A percentile compares a stretch with the other conserved stretches of the same genome.
These are phyloP conservation scores for Stephanodiscus triporus DNA, from an alignment of 108 stramenopile species.

Conservation along the genomic window DNA sequence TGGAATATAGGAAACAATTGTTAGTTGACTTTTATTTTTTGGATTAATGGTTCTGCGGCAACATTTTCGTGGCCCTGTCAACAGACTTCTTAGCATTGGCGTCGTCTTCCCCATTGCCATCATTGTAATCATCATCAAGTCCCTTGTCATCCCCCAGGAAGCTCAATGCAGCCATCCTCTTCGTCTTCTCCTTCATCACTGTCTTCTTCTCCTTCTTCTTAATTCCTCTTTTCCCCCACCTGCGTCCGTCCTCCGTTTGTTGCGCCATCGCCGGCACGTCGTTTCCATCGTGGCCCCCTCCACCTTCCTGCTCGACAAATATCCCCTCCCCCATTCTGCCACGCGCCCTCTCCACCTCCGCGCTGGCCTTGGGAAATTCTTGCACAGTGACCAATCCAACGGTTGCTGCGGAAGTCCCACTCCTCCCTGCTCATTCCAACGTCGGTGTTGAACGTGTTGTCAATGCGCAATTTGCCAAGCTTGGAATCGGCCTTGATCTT, in stretches of 20 bases:
- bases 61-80: conserved; percentile 12
- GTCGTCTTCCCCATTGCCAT: too few relatives aligned
- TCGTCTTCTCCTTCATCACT: conserved; percentile 68
- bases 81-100: neutral
- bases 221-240: conserved; percentile 30
- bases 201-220: conserved; percentile 59
- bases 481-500: conserved; percentile 57
- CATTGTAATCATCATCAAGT: conserved; percentile 18
- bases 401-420: conserved; percentile 61
- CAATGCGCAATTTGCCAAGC: conserved; percentile 45
- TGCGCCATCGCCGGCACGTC: neutral
- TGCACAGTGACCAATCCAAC: conserved; percentile 88
- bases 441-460: conserved; percentile 53
- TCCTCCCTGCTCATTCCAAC: conserved; percentile 54
- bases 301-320: conserved; percentile 5
- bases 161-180: conserved; percentile 66
- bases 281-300: neutral
- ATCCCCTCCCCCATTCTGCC: conserved; percentile 17
- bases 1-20: too few relatives aligned
- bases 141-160: conserved; percentile 71
- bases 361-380: too few relatives aligned
- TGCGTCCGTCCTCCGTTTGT: conserved; percentile 46
- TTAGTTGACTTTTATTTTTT: too few relatives aligned
- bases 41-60: too few relatives aligned
- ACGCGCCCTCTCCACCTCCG: conserved; percentile 46